Conservation (phyloP, 2,329 filamentous ascomycete species). For the Penicillium sp. region DNA sequence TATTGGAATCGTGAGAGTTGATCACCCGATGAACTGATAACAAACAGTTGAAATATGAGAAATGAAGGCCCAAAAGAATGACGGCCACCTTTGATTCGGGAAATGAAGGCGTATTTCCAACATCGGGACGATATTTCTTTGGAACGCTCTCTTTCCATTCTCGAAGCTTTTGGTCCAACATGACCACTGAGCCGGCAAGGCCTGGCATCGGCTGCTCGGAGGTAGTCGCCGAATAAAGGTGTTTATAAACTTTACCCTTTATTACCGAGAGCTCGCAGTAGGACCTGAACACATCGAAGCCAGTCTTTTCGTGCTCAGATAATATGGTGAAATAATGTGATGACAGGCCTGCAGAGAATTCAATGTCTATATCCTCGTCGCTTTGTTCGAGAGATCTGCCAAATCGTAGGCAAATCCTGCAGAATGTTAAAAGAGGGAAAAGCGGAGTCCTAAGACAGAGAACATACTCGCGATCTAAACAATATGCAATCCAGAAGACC, state of each 20-base stretch:
- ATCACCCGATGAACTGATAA: background rate
- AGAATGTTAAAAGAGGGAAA: background rate
- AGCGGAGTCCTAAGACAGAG: too few species aligned
- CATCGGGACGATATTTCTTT: background rate
- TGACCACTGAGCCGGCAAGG: background rate
- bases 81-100: background rate
- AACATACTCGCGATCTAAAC: background rate
- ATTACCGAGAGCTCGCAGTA: background rate
- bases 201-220: background rate
- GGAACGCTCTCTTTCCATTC: background rate
- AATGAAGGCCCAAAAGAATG: background rate
- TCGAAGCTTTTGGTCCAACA: background rate
- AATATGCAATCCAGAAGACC: background rate
- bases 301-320: background rate
- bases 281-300: background rate
- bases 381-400: background rate
- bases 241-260: background rate
- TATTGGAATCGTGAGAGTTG: background rate
- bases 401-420: background rate
- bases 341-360: background rate
- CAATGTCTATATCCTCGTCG: background rate
- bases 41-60: conserved; percentile 1
- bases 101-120: background rate
- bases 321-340: background rate
- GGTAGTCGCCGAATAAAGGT: background rate